Percentiles rank a stretch among this genome's conserved stretches.
These are phyloP conservation scores for Mollisiaceae sp. DNA, from an alignment of 2,329 filamentous ascomycete species.

Conservation along the genomic window DNA sequence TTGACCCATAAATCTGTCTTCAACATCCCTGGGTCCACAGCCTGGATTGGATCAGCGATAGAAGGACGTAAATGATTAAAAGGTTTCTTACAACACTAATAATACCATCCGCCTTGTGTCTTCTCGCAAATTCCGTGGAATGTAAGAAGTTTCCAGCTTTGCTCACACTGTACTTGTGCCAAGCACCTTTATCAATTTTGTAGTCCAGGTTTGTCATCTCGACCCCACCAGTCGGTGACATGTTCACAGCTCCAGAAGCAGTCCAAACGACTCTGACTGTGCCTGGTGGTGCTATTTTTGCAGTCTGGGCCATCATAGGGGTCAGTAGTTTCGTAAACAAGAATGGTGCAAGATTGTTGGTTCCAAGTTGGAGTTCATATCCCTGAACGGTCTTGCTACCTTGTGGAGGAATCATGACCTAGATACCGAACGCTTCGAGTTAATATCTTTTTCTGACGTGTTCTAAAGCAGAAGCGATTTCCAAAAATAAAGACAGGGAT, in stretches of 20 bases:
- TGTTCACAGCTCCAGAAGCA: slow-evolving; percentile 34
- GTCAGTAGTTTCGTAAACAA: slow-evolving; percentile 44
- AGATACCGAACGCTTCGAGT: no score
- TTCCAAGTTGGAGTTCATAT: slow-evolving; percentile 44
- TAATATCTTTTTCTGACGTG: no score
- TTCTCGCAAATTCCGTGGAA: slow-evolving; percentile 24
- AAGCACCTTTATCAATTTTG: slow-evolving; percentile 19
- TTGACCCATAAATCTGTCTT: slow-evolving; percentile 24
- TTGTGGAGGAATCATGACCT: slow-evolving; percentile 42
- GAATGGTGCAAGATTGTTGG: slow-evolving; percentile 44
- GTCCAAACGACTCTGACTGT: slow-evolving; percentile 43
- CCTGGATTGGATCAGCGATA: background rate
- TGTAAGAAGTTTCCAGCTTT: slow-evolving; percentile 32
- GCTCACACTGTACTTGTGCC: slow-evolving; percentile 26
- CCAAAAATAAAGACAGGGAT: no score
- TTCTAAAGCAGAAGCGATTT: no score
- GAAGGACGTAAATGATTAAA: background rate
- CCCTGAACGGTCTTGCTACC: slow-evolving; percentile 35
- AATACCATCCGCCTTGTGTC: slow-evolving; percentile 24
- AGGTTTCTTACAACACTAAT: slow-evolving; percentile 24
- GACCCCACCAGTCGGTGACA: slow-evolving; percentile 20
- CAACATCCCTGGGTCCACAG: slow-evolving; percentile 31
- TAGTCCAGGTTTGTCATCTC: slow-evolving; percentile 31
- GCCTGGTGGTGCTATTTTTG: slow-evolving; percentile 23
- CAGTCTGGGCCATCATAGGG: slow-evolving; percentile 41